phyloP scores from a whole-genome alignment of 106 monocot genomes.

The Amphibolis antarctica region DNA sequence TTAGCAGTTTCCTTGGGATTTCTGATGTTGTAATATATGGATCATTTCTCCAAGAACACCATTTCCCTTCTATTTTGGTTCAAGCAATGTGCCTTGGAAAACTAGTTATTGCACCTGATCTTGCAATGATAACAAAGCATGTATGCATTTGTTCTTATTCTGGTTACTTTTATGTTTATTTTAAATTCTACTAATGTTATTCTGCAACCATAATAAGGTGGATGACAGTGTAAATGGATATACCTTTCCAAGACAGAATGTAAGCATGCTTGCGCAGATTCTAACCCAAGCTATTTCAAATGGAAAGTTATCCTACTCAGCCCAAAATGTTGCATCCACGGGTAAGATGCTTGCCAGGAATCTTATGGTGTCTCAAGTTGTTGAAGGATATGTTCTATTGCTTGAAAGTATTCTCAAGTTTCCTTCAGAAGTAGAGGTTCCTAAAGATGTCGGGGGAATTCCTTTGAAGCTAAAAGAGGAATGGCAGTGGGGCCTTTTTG shows the following conservation, averaged over 20 bases:
- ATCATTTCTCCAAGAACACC: conserved; percentile 88
- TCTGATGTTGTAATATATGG: conserved; percentile 82
- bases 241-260: conserved; percentile 60
- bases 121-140: conserved; percentile 63
- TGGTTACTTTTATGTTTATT: neutral
- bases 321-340: conserved; percentile 41
- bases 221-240: conserved; percentile 58
- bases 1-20: conserved; percentile 36
- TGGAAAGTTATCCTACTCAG: conserved; percentile 41
- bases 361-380: conserved; percentile 62
- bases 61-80: conserved; percentile 59
- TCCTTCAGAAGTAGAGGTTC: conserved; percentile 54
- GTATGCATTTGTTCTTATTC: conserved; percentile 33
- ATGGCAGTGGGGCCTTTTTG: conserved; percentile 79
- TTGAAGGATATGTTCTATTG: conserved; percentile 63
- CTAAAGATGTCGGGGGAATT: conserved; percentile 41
- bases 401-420: conserved; percentile 64
- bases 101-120: conserved; percentile 76
- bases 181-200: neutral
- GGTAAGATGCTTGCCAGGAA: conserved; percentile 55
- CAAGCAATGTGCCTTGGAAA: conserved; percentile 86
- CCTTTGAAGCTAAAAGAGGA: conserved; percentile 39
- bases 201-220: conserved; percentile 35
- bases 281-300: conserved; percentile 38
- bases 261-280: conserved; percentile 37